Conservation (phyloP, 2,329 filamentous ascomycete genomes). For the Xylariomycetidae sp. region DNA sequence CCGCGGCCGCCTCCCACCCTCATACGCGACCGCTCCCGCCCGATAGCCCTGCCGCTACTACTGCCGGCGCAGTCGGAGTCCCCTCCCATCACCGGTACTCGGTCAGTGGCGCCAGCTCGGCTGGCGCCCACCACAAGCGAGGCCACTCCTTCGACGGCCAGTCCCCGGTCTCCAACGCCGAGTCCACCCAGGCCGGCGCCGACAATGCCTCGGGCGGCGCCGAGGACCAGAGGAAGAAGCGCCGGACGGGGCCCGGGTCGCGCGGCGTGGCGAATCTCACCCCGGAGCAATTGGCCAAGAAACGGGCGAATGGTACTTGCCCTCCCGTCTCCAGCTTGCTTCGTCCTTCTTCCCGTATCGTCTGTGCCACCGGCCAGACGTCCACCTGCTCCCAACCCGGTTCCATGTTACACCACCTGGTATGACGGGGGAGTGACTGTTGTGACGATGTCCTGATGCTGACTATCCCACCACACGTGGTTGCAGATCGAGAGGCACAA, state of each 20-base stretch:
- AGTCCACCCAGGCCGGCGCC: constrained; percentile 6
- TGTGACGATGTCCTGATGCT: constrained; percentile 1
- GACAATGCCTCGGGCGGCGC: constrained; percentile 7
- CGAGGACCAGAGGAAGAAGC: constrained; percentile 36
- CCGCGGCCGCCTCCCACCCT: constrained; percentile 6
- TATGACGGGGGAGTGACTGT: neutral
- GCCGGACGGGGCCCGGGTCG: constrained; percentile 37
- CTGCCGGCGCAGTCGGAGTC: constrained; percentile 2
- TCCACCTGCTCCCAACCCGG: neutral
- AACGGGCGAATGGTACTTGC: constrained; percentile 49
- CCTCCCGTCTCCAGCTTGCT: constrained; percentile 1
- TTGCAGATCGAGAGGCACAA: constrained; percentile 73
- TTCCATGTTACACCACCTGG: neutral
- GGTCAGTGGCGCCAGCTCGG: too few relatives aligned
- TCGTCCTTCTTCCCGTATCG: neutral
- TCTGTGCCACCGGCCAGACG: neutral
- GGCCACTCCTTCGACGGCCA: constrained; percentile 16
- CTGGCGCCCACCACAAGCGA: constrained; percentile 14
- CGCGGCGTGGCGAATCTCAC: constrained; percentile 59
- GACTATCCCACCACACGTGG: neutral
- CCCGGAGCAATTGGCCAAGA: constrained; percentile 67
- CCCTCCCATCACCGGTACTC: constrained; percentile 3
- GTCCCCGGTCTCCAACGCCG: constrained; percentile 19
- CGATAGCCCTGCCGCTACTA: constrained; percentile 1
- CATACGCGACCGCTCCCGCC: constrained; percentile 1